These are phyloP conservation scores for Aspergillus funiculosus DNA, from an alignment of 495 filamentous ascomycete species.

Conservation along the genomic window DNA sequence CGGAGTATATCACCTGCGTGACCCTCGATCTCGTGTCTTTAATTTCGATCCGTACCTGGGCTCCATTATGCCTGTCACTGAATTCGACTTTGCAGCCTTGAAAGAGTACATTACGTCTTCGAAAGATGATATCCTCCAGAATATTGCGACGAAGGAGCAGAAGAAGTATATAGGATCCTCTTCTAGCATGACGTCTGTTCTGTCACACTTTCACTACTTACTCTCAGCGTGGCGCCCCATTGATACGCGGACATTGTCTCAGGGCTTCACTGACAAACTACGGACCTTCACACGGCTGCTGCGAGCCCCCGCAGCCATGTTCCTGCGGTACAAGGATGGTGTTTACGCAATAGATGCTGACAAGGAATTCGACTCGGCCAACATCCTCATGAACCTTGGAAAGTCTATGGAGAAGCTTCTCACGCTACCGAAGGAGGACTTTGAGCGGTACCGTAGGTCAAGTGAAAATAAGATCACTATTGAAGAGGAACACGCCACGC, in stretches of 20 bases:
- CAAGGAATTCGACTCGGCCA: conserved; percentile 83
- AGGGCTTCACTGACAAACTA: conserved; percentile 53
- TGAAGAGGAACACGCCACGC: conserved; percentile 57
- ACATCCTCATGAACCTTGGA: conserved; percentile 81
- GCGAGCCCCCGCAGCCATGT: conserved; percentile 69
- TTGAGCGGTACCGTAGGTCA: conserved; percentile 71
- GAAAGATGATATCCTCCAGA: conserved; percentile 61
- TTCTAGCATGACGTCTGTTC: conserved; percentile 85
- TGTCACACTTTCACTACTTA: conserved; percentile 89
- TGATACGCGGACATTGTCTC: conserved; percentile 59
- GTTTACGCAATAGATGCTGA: conserved; percentile 96
- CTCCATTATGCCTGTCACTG: conserved; percentile 79
- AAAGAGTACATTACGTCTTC: conserved; percentile 87
- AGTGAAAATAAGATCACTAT: conserved; percentile 56
- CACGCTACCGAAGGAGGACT: conserved; percentile 73
- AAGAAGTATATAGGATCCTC: conserved; percentile 92
- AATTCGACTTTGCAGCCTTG: conserved; percentile 86
- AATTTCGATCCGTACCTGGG: conserved; percentile 95
- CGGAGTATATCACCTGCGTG: conserved; percentile 86
- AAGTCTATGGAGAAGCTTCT: conserved; percentile 95
- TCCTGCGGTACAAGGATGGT: conserved; percentile 78
- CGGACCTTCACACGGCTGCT: conserved; percentile 64
- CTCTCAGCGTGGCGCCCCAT: conserved; percentile 76
- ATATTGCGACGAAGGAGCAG: conserved; percentile 55
- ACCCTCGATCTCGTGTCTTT: conserved; percentile 78